Evolutionary conservation across 345 rosid genomes (phyloP).

Genomic region (Reutealis trisperma): DNA sequence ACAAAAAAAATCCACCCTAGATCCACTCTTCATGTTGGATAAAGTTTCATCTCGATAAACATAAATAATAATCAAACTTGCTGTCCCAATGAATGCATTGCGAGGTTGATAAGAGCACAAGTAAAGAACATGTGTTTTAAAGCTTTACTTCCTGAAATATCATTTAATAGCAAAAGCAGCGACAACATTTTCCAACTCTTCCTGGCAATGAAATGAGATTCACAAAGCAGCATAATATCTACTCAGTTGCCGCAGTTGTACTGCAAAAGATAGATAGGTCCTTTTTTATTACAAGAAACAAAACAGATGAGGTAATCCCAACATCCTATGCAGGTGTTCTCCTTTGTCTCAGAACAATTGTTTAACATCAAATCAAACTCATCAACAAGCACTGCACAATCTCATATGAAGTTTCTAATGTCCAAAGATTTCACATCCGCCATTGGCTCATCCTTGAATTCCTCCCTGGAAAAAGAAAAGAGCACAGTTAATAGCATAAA

Average conservation of each 20-base stretch:
- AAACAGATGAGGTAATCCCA: slow-evolving; percentile 21
- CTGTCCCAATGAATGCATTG: too few species aligned
- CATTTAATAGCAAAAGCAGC: neutral
- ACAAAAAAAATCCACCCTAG: too few species aligned
- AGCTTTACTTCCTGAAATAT: neutral
- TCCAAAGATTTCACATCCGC: slow-evolving; percentile 85
- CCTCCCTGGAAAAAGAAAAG: slow-evolving; percentile 61
- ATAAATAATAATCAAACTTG: too few species aligned
- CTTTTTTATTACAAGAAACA: slow-evolving; percentile 27
- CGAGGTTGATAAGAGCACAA: too few species aligned
- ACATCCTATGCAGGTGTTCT: slow-evolving; percentile 5
- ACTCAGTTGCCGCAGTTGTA: slow-evolving; percentile 11
- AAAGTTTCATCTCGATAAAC: too few species aligned
- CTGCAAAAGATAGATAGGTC: neutral
- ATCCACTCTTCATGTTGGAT: too few species aligned
- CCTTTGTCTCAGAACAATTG: neutral
- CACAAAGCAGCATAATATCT: slow-evolving; percentile 1
- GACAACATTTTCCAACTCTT: slow-evolving; percentile 15
- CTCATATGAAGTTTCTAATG: slow-evolving; percentile 81
- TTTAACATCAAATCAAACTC: slow-evolving; percentile 10
- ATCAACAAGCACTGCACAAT: neutral
- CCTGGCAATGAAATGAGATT: neutral
- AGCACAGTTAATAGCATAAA: neutral
- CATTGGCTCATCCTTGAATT: slow-evolving; percentile 82
- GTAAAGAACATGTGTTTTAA: neutral